Conservation (phyloP, 768 basidiomycete species). For the Suillus sp. region DNA sequence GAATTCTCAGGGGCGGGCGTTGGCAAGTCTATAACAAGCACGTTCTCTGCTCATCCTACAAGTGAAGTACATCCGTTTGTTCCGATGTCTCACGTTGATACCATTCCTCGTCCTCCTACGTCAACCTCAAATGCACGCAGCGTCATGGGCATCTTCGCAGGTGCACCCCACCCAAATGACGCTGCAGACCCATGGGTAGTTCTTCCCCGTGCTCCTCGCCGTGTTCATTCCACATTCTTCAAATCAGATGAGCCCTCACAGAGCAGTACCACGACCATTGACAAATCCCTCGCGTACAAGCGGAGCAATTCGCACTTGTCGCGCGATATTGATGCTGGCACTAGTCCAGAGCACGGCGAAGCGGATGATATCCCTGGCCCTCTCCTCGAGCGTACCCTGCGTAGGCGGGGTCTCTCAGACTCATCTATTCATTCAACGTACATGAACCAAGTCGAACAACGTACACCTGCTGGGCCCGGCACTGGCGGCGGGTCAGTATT, state of each 20-base stretch:
- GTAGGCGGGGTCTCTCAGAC: constrained; percentile 83
- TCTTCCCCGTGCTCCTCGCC: constrained; percentile 46
- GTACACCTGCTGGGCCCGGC: constrained; percentile 11
- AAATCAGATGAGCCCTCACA: constrained; percentile 21
- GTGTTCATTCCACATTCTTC: constrained; percentile 29
- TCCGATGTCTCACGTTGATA: constrained; percentile 16
- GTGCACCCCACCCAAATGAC: constrained; percentile 58
- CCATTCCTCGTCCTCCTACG: constrained; percentile 18
- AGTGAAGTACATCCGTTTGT: constrained; percentile 16
- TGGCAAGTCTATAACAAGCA: constrained; percentile 54
- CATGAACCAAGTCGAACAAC: constrained; percentile 51
- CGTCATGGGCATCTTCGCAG: constrained; percentile 91
- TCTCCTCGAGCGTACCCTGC: constrained; percentile 67
- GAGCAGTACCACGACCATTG: constrained; percentile 28
- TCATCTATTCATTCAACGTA: constrained; percentile 92
- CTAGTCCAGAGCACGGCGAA: constrained; percentile 38
- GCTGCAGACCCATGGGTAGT: constrained; percentile 74
- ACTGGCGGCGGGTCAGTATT: constrained; percentile 45
- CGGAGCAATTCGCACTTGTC: constrained; percentile 44
- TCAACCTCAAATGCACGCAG: constrained; percentile 31
- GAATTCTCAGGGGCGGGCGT: constrained; percentile 83
- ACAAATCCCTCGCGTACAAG: constrained; percentile 24
- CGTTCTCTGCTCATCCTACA: constrained; percentile 35
- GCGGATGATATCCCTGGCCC: constrained; percentile 49
- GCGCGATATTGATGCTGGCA: constrained; percentile 61